Base-by-base conservation (phyloP, 441 rosid species). In the Cnidoscolus chayamansa region DNA sequence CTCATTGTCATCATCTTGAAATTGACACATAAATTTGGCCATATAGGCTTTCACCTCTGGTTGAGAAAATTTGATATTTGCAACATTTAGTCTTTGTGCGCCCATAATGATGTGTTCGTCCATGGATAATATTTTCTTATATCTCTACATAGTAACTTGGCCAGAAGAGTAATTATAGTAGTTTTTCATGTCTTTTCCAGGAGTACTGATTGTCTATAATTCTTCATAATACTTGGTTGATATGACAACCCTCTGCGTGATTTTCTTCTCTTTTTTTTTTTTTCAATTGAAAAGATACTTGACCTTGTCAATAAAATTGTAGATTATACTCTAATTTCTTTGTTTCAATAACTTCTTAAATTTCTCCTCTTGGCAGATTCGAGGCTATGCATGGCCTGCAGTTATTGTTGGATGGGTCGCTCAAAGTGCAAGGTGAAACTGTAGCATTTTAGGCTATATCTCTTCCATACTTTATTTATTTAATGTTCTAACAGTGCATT, bases 361-460 rank as follows among this genome's bases (percentile, higher is more conserved):
- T 12, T 32, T 56, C 49, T 19, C 53, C 62, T 78, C 15, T 65
- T 81, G 75, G 71, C 79, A 84, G 90, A 84, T 86, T 59, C 82
- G 86, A 71, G 88, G 85, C 56, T 80, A 78, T 54, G 85, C 88
- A 54, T 86, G 86, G 88, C 88, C 86, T 40, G 86, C 84, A 16
- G 40, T 81, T 80, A 84, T 86, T 35, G 80, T 79, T 72, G 88
- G 90, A 62, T 79, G 81, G 86, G 83, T 86, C n/a, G 86, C 88
- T 80, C 88, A 86, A 79, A 86, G 88, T 79, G 85, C 88, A 63
- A 86, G 90, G 90, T 86, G 66, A 75, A 67, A 77, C 71, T 68
- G 16, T 58, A 16, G 9, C 72, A 31, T 8, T 55, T 43, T 62
- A 17, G 47, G 63, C 62, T 48, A 45, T 32, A 57, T 57, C 51